A percentile compares a stretch with the other conserved stretches of the same genome.
phyloP scores from a whole-genome alignment of 495 filamentous ascomycete genomes.

The Cercophora newfieldiana region DNA sequence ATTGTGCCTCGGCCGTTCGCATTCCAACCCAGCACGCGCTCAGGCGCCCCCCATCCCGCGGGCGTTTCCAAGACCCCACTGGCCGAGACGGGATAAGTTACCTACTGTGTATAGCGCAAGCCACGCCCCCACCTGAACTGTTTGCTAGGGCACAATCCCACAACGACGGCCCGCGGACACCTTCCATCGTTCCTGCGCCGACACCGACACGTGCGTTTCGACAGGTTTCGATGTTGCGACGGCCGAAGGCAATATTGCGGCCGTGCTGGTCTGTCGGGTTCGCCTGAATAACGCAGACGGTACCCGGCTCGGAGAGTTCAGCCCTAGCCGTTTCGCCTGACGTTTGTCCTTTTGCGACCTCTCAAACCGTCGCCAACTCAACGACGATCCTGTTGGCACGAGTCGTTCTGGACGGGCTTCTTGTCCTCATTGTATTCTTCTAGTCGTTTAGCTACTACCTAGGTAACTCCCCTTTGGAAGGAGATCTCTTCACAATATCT shows the following conservation, averaged over 20 bases:
- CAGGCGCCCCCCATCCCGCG: neutral
- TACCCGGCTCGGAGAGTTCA: neutral
- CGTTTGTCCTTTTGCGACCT: neutral
- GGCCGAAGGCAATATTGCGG: neutral
- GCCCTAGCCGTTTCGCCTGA: neutral
- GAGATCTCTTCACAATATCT: neutral
- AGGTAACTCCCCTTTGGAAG: neutral
- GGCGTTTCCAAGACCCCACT: neutral
- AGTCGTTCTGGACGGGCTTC: too few species aligned
- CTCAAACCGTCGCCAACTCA: neutral
- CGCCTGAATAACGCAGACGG: neutral
- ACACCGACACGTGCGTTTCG: neutral
- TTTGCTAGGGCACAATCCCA: neutral
- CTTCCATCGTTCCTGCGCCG: neutral
- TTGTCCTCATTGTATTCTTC: too few species aligned
- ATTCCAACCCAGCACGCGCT: conserved; percentile 11
- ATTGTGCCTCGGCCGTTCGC: conserved; percentile 32
- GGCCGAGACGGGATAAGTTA: conserved; percentile 1
- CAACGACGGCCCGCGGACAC: neutral
- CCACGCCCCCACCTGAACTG: neutral
- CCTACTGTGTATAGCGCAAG: too few species aligned
- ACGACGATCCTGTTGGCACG: too few species aligned
- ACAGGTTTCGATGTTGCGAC: neutral
- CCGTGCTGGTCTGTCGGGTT: too few species aligned
- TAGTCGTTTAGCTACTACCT: too few species aligned